Conservation (phyloP, 2,329 filamentous ascomycete genomes). For the Zymoseptoria crescenta region DNA sequence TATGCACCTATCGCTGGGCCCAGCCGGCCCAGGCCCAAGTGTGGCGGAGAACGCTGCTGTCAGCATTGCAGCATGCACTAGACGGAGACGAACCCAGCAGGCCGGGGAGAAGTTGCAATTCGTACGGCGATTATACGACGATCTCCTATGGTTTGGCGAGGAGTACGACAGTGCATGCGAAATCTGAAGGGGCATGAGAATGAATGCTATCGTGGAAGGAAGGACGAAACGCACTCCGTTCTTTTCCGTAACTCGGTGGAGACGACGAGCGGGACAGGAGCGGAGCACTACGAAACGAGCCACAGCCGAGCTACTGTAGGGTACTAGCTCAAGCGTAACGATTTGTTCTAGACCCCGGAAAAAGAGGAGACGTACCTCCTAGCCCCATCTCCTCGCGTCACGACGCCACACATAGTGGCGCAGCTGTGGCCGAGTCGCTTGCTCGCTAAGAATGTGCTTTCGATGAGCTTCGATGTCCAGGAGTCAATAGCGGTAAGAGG, state of each 20-base stretch:
- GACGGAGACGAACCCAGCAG: not conserved
- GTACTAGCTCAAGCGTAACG: too few species aligned
- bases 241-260: not conserved
- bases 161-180: not conserved
- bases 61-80: too few species aligned
- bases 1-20: too few species aligned
- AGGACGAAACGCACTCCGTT: not conserved
- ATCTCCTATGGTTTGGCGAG: not conserved
- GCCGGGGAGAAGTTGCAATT: not conserved
- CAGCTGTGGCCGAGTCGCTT: too few species aligned
- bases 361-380: too few species aligned
- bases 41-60: not conserved
- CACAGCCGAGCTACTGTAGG: too few species aligned
- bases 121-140: not conserved
- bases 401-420: too few species aligned
- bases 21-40: not conserved
- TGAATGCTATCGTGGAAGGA: not conserved
- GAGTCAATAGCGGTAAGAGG: not conserved
- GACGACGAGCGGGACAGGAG: not conserved
- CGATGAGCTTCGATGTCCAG: too few species aligned
- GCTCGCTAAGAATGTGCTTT: too few species aligned
- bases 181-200: too few species aligned
- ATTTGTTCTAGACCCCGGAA: too few species aligned
- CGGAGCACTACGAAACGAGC: constrained; percentile 17
- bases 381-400: too few species aligned